Conservation (phyloP, 768 basidiomycete species). For the Suillus spraguei region DNA sequence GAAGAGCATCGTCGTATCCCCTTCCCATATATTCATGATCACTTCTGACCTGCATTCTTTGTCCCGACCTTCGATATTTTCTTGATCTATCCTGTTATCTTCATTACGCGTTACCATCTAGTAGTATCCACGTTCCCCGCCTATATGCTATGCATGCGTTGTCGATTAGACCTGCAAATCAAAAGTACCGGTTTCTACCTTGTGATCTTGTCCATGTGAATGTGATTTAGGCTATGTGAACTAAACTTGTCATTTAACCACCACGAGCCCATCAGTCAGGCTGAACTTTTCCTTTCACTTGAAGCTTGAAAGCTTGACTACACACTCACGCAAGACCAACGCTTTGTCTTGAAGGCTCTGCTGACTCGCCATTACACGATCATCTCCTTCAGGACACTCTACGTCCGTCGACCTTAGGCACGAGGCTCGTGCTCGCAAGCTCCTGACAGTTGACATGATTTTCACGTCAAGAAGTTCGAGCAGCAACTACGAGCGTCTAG, state of each 20-base stretch:
- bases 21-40: conserved; percentile 16
- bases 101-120: background rate
- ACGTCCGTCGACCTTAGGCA: conserved; percentile 31
- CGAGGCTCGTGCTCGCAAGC: conserved; percentile 26
- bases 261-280: background rate
- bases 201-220: background rate
- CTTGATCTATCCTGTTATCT: conserved; percentile 10
- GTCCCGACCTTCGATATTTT: background rate
- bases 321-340: background rate
- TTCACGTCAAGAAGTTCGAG: conserved; percentile 35
- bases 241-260: background rate
- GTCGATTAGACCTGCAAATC: conserved; percentile 10
- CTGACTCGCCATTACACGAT: conserved; percentile 22
- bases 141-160: conserved; percentile 12
- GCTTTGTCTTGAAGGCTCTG: background rate
- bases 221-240: background rate
- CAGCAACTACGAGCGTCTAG: conserved; percentile 60
- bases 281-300: background rate
- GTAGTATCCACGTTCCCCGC: background rate
- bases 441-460: conserved; percentile 21
- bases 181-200: conserved; percentile 4
- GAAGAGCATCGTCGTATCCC: conserved; percentile 59
- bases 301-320: background rate
- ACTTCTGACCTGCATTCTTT: background rate
- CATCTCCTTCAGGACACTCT: conserved; percentile 27